phyloP scores from a whole-genome alignment of 371 early-diverging fungal species.

The Zopfochytrium polystomum region DNA sequence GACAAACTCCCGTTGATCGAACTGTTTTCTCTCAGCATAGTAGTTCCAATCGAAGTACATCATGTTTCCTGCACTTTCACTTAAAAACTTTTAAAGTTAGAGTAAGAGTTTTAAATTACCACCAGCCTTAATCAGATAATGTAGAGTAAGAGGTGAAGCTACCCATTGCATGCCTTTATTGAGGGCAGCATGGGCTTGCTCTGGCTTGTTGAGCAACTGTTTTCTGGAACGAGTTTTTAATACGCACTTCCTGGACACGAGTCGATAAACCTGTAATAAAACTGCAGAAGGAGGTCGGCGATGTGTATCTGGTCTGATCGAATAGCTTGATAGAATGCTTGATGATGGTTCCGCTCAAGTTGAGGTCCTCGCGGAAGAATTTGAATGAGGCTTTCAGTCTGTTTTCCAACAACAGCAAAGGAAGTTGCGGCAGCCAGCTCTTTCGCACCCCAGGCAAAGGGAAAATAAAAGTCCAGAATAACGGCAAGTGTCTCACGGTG shows the following conservation, averaged over 20 bases:
- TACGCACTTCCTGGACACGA: neutral
- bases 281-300: conserved; percentile 12
- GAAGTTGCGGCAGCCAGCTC: conserved; percentile 11
- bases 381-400: conserved; percentile 3
- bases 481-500: neutral
- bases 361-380: neutral
- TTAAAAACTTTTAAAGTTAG: too few relatives aligned
- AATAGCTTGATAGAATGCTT: conserved; percentile 11
- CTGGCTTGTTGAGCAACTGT: neutral
- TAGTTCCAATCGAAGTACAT: conserved; percentile 20
- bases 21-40: neutral
- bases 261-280: conserved; percentile 7
- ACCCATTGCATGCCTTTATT: conserved; percentile 13
- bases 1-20: neutral
- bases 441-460: neutral
- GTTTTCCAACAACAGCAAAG: conserved; percentile 1
- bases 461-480: conserved; percentile 3
- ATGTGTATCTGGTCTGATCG: conserved; percentile 11
- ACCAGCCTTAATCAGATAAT: conserved; percentile 13
- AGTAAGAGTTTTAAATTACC: too few relatives aligned
- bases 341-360: conserved; percentile 7
- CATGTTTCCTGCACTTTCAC: too few relatives aligned
- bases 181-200: conserved; percentile 1
- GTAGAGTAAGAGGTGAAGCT: conserved; percentile 3
- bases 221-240: neutral